Percentiles rank a stretch among this genome's conserved stretches.
These are phyloP conservation scores for Leccinum cinnamomeum DNA, from an alignment of 1,284 basidiomycete genomes.

Conservation along the genomic window DNA sequence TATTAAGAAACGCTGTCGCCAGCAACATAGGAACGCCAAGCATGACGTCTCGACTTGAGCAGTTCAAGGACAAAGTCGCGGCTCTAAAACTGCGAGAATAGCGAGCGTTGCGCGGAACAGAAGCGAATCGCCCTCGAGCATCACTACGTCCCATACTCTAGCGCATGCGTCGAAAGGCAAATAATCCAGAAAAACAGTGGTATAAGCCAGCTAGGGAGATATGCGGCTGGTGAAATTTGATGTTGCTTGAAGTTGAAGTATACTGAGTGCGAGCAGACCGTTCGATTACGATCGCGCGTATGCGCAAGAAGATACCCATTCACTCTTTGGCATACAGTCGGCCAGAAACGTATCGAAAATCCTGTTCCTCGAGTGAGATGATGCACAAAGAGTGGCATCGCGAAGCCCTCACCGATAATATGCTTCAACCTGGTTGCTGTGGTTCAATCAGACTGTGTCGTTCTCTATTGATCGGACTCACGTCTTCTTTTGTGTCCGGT, in stretches of 20 bases:
- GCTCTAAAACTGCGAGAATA: slow-evolving; percentile 83
- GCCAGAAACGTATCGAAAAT: slow-evolving; percentile 92
- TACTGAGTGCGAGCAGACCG: slow-evolving; percentile 46
- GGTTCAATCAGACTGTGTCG: slow-evolving; percentile 31
- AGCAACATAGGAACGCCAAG: slow-evolving; percentile 39
- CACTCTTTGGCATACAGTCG: slow-evolving; percentile 93
- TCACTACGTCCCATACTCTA: slow-evolving; percentile 85
- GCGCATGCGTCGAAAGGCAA: slow-evolving; percentile 87
- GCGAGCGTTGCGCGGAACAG: slow-evolving; percentile 82
- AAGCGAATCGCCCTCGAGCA: slow-evolving; percentile 87
- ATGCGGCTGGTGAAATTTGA: slow-evolving; percentile 76
- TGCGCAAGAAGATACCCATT: slow-evolving; percentile 21
- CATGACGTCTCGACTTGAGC: slow-evolving; percentile 37
- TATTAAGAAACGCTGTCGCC: slow-evolving; percentile 62
- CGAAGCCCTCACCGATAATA: slow-evolving; percentile 57
- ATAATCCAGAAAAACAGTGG: slow-evolving; percentile 81
- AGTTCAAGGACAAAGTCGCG: slow-evolving; percentile 77
- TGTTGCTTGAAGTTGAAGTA: slow-evolving; percentile 96
- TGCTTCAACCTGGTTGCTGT: slow-evolving; percentile 65
- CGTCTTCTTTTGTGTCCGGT: slow-evolving; percentile 70
- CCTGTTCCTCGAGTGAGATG: slow-evolving; percentile 42
- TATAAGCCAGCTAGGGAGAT: slow-evolving; percentile 79
- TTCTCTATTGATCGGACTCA: slow-evolving; percentile 42
- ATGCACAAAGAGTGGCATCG: neutral
- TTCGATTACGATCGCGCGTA: slow-evolving; percentile 3